These are phyloP conservation scores for Leptodermis oblonga DNA, from an alignment of 257 asterid species.

Conservation along the genomic window DNA sequence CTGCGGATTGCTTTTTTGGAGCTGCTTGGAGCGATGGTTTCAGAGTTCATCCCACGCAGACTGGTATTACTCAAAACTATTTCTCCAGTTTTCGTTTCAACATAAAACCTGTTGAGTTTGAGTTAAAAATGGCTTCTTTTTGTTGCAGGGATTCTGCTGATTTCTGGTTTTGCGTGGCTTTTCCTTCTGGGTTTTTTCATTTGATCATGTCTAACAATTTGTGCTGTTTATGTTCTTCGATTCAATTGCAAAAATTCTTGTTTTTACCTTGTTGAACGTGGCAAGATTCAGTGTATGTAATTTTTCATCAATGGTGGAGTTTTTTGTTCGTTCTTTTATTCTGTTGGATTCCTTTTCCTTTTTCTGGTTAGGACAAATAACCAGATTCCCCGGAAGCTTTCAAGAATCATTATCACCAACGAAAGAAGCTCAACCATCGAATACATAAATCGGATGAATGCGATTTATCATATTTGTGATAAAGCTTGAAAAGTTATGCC, in stretches of 20 bases:
- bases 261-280: too few species aligned
- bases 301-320: neutral
- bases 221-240: neutral
- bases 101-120: neutral
- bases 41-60: conserved; percentile 32
- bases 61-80: conserved; percentile 16
- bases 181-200: conserved; percentile 26
- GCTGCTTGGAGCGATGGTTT: conserved; percentile 43
- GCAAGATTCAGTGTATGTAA: too few species aligned
- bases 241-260: too few species aligned
- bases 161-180: conserved; percentile 29
- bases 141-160: conserved; percentile 39
- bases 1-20: conserved; percentile 56
- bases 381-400: neutral
- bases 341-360: neutral
- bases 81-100: neutral
- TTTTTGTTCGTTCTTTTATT: neutral
- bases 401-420: neutral
- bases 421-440: conserved; percentile 19
- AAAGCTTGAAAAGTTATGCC: conserved; percentile 28
- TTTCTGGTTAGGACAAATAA: neutral
- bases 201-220: conserved; percentile 24
- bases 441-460: conserved; percentile 13
- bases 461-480: conserved; percentile 23
- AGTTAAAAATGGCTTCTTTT: conserved; percentile 3